Base-by-base conservation (phyloP, 75 land plant species). In the Selaginella tamariscina region DNA sequence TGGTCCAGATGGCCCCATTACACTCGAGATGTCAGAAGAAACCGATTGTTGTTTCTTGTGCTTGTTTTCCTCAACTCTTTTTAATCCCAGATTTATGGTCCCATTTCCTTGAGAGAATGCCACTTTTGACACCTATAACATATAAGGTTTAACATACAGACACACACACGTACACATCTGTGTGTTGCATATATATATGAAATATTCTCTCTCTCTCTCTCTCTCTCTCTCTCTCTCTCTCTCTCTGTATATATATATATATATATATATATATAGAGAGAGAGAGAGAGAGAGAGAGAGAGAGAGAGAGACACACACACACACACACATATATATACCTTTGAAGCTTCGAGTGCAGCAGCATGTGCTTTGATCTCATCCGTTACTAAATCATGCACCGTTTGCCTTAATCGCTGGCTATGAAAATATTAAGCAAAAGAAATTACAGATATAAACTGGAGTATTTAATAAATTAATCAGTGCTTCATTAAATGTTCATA, bases 361-460 rank as follows among this genome's bases (percentile, higher is more conserved):
- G 86, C 84, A 72, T 83, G 82, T 54, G 84, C 71, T 81, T 88
- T 95, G 26, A 95, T 91, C 71, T 91, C 87, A 26, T 96, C 75
- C 24, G 83, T 88, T 64, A 95, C 91, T 29, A 91, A 76, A 8
- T 95, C 97, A 82, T 91, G 96, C 27, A 95, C 78, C 44, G 89
- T 88, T 21, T 90, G 93, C 49, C 99, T 82, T 69, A 95, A 65
- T 68, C 87, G 79, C 71, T 95, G 99, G 75, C 99, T 95, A 88
- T n/a, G n/a, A n/a, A n/a, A n/a, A n/a, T 82, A 1, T 30, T 1
- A 68, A 20, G 54, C 54, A 64, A 63, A 28, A 33, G 0, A 67
- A 76, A 2, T 55, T 75, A 68, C 49, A 57, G 56, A 74, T 56
- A 32, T 27, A 39, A 39, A 39, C 49, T 5, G 15, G 49, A 39